Base-by-base conservation (phyloP, 1,284 basidiomycete species). In the Pholiota adiposa region DNA sequence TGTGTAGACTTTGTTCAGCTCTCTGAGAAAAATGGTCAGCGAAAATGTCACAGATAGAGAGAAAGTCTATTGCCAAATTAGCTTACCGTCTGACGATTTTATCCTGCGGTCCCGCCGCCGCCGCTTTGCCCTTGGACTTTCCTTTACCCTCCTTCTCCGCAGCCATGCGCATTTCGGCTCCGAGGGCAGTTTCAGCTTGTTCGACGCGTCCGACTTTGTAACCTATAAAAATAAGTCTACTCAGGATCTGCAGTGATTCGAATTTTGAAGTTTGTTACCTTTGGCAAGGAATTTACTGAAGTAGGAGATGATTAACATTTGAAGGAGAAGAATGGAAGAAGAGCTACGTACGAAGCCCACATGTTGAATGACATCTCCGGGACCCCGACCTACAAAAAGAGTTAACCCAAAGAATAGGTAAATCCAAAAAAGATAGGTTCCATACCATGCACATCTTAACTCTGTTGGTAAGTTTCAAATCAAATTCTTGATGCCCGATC, bases 391-490 rank as follows among this genome's bases (percentile, higher is more conserved):
- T 93, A 19, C 18, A 36, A 36, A 12, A 21, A 36, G 31, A n/a
- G 4, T 25, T 46, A 12, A n/a, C n/a, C 8, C 6, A 51, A 40
- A 19, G n/a, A 9, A 27, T 2, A 7, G 5, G 36, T 38, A 8
- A 19, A 21, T 36, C n/a, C n/a, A 5, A 7, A 33, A 33, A 25
- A 4, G 19, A n/a, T 0, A 9, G 14, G 38, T 6, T 9, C 63
- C 82, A 63, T 43, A 92, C 94, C 96, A 97, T 98, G 63, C 92
- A 96, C 97, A 99, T 99, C 77, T 98, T 99, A 58, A 98, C 96
- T 58, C 94, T 80, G 50, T 89, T 86, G 0, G 94, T 96, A 38
- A 96, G 81, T 72, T 98, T 98, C 60, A 98, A 76, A 69, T 97
- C 96, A 70, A 98, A 97, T 61, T 96, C 89, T 65, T 89, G 89